A percentile compares a stretch with the other conserved stretches of the same genome.
Conservation (phyloP, 257 asterid genomes). For the Asclepias syriaca region DNA sequence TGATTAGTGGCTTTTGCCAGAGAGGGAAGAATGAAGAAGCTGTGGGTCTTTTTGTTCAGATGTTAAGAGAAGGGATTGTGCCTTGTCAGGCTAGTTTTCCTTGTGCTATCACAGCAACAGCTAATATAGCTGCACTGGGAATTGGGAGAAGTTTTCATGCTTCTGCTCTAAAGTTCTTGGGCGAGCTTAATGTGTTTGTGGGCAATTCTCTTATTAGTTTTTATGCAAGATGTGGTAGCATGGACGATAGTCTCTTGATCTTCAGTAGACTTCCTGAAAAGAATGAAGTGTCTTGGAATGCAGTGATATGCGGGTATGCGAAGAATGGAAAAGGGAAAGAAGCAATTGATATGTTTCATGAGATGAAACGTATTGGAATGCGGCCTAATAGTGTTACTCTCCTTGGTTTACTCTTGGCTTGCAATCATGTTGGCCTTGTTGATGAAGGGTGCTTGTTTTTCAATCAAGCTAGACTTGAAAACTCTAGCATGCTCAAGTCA, state of each 20-base stretch:
- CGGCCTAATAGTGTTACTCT: constrained; percentile 58
- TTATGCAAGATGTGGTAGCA: constrained; percentile 82
- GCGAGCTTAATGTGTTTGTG: constrained; percentile 40
- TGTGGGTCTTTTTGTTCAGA: constrained; percentile 49
- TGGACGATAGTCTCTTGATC: constrained; percentile 49
- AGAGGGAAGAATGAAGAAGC: constrained; percentile 72
- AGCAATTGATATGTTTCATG: constrained; percentile 39
- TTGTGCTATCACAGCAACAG: constrained; percentile 57
- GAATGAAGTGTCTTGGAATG: constrained; percentile 78
- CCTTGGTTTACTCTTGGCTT: constrained; percentile 62
- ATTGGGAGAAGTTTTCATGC: constrained; percentile 80
- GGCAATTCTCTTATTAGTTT: constrained; percentile 68
- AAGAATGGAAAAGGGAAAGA: constrained; percentile 65
- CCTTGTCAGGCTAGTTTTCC: constrained; percentile 57
- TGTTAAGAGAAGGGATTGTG: constrained; percentile 56
- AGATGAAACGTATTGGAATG: constrained; percentile 39
- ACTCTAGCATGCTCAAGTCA: constrained; percentile 37
- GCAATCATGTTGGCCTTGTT: constrained; percentile 65
- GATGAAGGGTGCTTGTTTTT: constrained; percentile 54
- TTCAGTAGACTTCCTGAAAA: constrained; percentile 36
- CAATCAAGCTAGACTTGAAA: constrained; percentile 32
- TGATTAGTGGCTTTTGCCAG: constrained; percentile 77
- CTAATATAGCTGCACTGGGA: constrained; percentile 71
- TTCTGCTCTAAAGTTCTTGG: constrained; percentile 69
- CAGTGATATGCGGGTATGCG: constrained; percentile 72